A percentile compares a stretch with the other conserved stretches of the same genome.
Evolutionary conservation across 768 basidiomycete genomes (phyloP).

Genomic region (Naganishia vaughanmartiniae): DNA sequence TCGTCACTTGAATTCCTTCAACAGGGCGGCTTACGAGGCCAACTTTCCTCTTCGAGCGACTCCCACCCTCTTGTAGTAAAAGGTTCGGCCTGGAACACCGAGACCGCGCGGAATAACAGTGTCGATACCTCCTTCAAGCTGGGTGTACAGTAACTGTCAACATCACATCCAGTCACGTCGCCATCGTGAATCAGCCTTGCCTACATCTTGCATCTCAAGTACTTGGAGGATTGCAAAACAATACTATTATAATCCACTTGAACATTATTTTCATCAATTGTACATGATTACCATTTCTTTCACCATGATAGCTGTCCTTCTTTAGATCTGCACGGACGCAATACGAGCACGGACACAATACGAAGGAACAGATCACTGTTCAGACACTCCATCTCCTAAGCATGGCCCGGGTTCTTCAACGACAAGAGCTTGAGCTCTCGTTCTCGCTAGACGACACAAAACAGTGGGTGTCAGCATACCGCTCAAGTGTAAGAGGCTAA

Average conservation of each 20-base stretch:
- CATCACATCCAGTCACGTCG: too few relatives aligned
- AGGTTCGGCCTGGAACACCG: too few relatives aligned
- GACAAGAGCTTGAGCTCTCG: conserved; percentile 49
- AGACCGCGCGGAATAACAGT: too few relatives aligned
- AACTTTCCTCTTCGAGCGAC: conserved; percentile 1
- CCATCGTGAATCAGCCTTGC: too few relatives aligned
- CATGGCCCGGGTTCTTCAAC: conserved; percentile 51
- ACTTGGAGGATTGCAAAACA: background rate
- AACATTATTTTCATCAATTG: background rate
- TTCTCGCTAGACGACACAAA: conserved; percentile 41
- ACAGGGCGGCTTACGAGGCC: background rate
- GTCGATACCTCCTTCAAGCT: too few relatives aligned
- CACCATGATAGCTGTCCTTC: background rate
- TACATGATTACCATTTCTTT: background rate
- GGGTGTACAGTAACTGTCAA: too few relatives aligned
- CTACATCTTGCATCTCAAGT: too few relatives aligned
- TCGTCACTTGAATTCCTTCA: background rate
- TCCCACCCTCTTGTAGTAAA: background rate
- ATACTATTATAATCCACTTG: background rate
- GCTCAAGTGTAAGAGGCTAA: background rate
- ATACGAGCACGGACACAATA: too few relatives aligned
- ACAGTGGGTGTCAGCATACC: background rate
- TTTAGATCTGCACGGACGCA: too few relatives aligned
- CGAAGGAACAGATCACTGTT: too few relatives aligned
- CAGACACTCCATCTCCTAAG: too few relatives aligned